Evolutionary conservation across 2,329 filamentous ascomycete species (phyloP).

Genomic region (Aspergillus bombycis): DNA sequence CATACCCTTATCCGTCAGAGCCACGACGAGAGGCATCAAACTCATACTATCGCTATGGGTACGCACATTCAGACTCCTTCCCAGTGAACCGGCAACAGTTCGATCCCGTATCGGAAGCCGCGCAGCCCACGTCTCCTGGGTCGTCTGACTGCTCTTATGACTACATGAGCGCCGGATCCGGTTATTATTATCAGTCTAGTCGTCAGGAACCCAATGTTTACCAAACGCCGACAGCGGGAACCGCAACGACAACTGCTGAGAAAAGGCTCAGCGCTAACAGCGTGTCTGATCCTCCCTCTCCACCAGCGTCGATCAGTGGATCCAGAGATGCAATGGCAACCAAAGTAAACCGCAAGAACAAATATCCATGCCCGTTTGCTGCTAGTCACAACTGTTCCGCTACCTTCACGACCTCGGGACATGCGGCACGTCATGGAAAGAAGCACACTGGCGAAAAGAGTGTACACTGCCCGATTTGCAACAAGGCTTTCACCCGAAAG

Average conservation of each 20-base stretch:
- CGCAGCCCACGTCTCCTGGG: constrained; percentile 33
- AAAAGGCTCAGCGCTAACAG: constrained; percentile 28
- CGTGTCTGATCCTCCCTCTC: constrained; percentile 32
- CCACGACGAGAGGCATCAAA: constrained; percentile 19
- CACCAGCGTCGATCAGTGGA: constrained; percentile 28
- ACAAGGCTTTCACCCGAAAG: constrained; percentile 69
- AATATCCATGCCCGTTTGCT: constrained; percentile 67
- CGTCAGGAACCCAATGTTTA: constrained; percentile 32
- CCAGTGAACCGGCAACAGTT: constrained; percentile 28
- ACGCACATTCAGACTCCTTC: constrained; percentile 30
- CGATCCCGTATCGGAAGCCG: constrained; percentile 30
- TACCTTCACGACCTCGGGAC: constrained; percentile 68
- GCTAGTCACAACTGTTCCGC: constrained; percentile 62
- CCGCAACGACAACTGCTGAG: constrained; percentile 22
- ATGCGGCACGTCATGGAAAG: constrained; percentile 69
- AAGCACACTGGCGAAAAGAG: constrained; percentile 71
- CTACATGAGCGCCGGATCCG: constrained; percentile 25
- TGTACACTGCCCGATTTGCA: constrained; percentile 68
- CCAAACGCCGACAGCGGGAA: constrained; percentile 22
- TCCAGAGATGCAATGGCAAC: constrained; percentile 27
- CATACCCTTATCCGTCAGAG: constrained; percentile 26
- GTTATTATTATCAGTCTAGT: constrained; percentile 31
- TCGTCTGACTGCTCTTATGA: constrained; percentile 41
- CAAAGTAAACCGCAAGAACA: constrained; percentile 57
- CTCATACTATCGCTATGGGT: constrained; percentile 25